Evolutionary conservation across 257 asterid genomes (phyloP), one percentile per base, ranked within the genome.

Genomic region (Petunia axillaris): DNA sequence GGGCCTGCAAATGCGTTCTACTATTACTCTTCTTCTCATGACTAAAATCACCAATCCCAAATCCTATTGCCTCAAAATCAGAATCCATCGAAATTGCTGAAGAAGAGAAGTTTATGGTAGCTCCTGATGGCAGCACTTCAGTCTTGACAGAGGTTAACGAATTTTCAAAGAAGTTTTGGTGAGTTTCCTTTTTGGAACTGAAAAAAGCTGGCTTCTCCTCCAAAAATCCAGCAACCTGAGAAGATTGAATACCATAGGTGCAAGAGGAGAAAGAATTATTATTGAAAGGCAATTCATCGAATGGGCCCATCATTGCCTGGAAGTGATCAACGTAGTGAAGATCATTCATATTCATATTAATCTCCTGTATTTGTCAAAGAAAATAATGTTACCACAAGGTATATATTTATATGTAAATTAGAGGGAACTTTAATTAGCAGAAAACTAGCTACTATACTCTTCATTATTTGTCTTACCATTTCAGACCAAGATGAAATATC

Each of bases 1-100:
- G 82, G 6, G 85, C 83, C 39, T 85, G 83, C 35, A 57, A 16
- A 5, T 80, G 73, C 1, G 80, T 58, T 58, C 85, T 59, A 40
- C 53, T 37, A 8, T 48, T 4, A 41, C 63, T 48, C 35, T 36
- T 63, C 41, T 37, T 67, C 64, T 25, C 25, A 25, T 48, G 59
- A 25, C 8, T n/a, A 68, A 43, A 8, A 68, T 44, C 59, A 8
- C 6, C 80, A 35, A 35, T 44, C 5, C 59, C 46, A 59, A 77
- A 77, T 48, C 68, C 59, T 46, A 59, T 59, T 14, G 80, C 57
- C 58, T 71, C 25, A 3, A 4, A 25, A 71, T 48, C 44, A 1
- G 60, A 71, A 11, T 71, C 60, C 0, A 4, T 5, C 9, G 2
- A 70, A 46, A 6, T 25, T 25, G 9, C 25, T 9, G 59, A 25